These are phyloP conservation scores for Neofusicoccum ribis DNA, from an alignment of 2,329 filamentous ascomycete genomes.

Conservation along the genomic window DNA sequence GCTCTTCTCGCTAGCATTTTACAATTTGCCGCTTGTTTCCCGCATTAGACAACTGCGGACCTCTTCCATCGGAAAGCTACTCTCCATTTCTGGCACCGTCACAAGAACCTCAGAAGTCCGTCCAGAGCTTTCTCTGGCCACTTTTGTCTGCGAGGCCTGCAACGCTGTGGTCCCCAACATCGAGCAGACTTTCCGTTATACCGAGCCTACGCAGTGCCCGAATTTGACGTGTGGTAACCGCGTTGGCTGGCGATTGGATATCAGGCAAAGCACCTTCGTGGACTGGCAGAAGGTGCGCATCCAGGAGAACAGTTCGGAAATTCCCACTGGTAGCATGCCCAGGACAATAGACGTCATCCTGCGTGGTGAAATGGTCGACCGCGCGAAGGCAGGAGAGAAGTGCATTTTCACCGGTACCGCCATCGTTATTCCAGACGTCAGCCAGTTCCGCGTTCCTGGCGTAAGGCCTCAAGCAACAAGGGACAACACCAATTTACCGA, in stretches of 20 bases:
- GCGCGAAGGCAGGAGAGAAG: constrained; percentile 95
- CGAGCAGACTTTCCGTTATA: constrained; percentile 97
- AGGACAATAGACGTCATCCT: constrained; percentile 96
- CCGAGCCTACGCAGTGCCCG: constrained; percentile 92
- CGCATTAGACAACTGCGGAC: constrained; percentile 84
- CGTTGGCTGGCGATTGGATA: constrained; percentile 92
- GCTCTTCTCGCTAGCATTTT: constrained; percentile 89
- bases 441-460: constrained; percentile 88
- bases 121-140: constrained; percentile 87
- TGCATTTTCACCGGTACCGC: constrained; percentile 96
- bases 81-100: constrained; percentile 95
- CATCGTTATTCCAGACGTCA: constrained; percentile 96
- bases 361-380: constrained; percentile 94
- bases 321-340: constrained; percentile 97
- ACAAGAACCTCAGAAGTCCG: constrained; percentile 96
- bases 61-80: constrained; percentile 84
- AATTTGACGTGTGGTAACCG: constrained; percentile 86
- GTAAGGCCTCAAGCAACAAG: constrained; percentile 78
- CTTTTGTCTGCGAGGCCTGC: constrained; percentile 89
- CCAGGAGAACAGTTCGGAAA: constrained; percentile 97
- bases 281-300: constrained; percentile 99
- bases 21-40: constrained; percentile 86
- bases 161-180: constrained; percentile 83
- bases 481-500: constrained; percentile 72
- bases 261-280: constrained; percentile 93